These are phyloP conservation scores for Starmerella kuoi DNA, from an alignment of 805 yeast genomes.

Conservation along the genomic window DNA sequence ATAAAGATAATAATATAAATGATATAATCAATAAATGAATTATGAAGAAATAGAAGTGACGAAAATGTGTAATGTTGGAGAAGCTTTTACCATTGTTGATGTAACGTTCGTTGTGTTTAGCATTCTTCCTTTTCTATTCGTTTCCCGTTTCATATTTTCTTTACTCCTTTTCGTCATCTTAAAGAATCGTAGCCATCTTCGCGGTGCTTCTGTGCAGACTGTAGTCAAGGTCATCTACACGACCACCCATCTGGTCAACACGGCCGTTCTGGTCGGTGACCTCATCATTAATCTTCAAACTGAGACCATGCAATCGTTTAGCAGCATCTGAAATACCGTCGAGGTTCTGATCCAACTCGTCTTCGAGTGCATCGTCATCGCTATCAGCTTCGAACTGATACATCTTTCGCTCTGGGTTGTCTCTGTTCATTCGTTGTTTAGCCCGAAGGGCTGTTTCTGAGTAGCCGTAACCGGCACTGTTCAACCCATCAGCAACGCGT, in stretches of 20 bases:
- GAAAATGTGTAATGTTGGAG: no score
- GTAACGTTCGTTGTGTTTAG: no score
- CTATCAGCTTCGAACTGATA: conserved; percentile 56
- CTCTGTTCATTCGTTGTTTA: conserved; percentile 40
- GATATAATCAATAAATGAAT: no score
- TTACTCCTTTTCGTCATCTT: no score
- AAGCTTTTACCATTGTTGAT: no score
- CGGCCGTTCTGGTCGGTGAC: conserved; percentile 66
- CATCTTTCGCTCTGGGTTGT: conserved; percentile 27
- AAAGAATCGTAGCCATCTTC: conserved; percentile 38
- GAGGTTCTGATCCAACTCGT: conserved; percentile 71
- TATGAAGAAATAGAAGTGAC: no score
- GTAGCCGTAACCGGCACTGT: conserved; percentile 20
- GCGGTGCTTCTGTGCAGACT: conserved; percentile 68
- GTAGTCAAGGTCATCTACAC: conserved; percentile 73
- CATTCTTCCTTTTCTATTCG: no score
- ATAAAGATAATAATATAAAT: no score
- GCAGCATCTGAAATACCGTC: conserved; percentile 64
- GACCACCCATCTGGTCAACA: conserved; percentile 63
- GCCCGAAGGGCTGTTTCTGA: conserved; percentile 33
- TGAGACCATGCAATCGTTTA: conserved; percentile 57
- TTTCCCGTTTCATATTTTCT: no score
- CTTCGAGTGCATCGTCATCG: conserved; percentile 87
- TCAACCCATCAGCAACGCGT: conserved; percentile 45
- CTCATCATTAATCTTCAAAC: conserved; percentile 62